phyloP scores from a whole-genome alignment of 106 monocot species.

The Apostasia ramifera region DNA sequence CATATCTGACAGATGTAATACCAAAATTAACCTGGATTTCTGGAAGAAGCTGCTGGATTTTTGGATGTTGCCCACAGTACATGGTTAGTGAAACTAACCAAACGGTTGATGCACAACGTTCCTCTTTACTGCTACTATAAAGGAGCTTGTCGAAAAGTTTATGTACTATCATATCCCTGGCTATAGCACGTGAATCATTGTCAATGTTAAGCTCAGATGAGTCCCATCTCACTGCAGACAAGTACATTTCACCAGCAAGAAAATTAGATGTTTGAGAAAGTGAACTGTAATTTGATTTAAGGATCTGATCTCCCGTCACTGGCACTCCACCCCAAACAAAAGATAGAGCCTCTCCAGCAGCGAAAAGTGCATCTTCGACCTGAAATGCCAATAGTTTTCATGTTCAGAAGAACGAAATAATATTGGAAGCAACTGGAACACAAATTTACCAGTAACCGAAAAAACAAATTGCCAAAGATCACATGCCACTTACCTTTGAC shows the following conservation, averaged over 20 bases:
- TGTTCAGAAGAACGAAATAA: background rate
- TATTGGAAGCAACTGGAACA: background rate
- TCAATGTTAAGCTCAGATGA: slow-evolving; percentile 18
- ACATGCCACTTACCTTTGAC: slow-evolving; percentile 58
- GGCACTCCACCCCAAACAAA: slow-evolving; percentile 97
- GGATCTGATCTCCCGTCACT: slow-evolving; percentile 69
- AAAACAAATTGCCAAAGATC: background rate
- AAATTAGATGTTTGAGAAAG: slow-evolving; percentile 78
- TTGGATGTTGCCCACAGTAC: slow-evolving; percentile 89
- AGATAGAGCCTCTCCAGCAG: slow-evolving; percentile 92
- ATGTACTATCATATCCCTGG: slow-evolving; percentile 60
- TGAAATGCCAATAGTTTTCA: slow-evolving; percentile 11
- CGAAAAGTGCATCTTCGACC: slow-evolving; percentile 97
- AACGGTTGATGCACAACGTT: slow-evolving; percentile 85
- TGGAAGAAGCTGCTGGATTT: slow-evolving; percentile 91
- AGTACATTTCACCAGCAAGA: slow-evolving; percentile 50
- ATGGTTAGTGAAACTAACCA: slow-evolving; percentile 88
- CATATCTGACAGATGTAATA: background rate
- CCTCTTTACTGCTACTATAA: slow-evolving; percentile 95
- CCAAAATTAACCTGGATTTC: slow-evolving; percentile 68
- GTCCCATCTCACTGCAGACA: slow-evolving; percentile 8
- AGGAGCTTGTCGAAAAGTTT: slow-evolving; percentile 81
- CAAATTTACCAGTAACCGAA: background rate
- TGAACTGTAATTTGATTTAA: slow-evolving; percentile 83
- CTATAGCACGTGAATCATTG: slow-evolving; percentile 36